These are phyloP conservation scores for Parathielavia hyrcaniae DNA, from an alignment of 495 filamentous ascomycete species.

Conservation along the genomic window DNA sequence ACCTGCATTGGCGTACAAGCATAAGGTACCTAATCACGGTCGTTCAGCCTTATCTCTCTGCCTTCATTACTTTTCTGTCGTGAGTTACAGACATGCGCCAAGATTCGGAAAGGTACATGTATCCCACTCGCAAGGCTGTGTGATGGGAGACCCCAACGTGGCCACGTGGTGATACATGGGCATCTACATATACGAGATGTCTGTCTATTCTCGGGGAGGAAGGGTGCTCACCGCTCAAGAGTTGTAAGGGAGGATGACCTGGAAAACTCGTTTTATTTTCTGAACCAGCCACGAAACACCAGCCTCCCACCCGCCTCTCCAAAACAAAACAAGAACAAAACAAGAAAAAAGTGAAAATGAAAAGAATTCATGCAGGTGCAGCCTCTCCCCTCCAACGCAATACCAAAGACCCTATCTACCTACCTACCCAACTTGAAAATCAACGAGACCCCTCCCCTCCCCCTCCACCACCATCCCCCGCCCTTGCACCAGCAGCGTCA, in stretches of 20 bases:
- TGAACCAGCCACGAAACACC: too few species aligned
- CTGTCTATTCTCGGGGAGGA: too few species aligned
- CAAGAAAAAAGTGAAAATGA: too few species aligned
- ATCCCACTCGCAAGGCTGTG: not conserved
- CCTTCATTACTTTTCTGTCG: too few species aligned
- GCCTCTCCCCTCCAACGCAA: not conserved
- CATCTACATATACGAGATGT: not conserved
- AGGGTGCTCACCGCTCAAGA: too few species aligned
- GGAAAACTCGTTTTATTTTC: too few species aligned
- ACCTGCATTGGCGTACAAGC: too few species aligned
- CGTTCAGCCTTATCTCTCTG: not conserved
- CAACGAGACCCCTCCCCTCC: not conserved
- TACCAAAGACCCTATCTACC: too few species aligned
- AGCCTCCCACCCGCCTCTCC: too few species aligned
- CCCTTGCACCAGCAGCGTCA: too few species aligned
- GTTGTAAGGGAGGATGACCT: too few species aligned
- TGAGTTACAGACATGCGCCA: not conserved
- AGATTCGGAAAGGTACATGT: not conserved
- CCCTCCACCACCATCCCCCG: conserved; percentile 18
- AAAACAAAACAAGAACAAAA: too few species aligned
- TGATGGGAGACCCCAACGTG: not conserved
- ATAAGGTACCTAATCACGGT: not conserved
- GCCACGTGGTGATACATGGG: not conserved
- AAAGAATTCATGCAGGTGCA: not conserved
- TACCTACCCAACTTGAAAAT: not conserved